Base-by-base conservation (phyloP, 176 grass and related monocot species). In the Guadua angustifolia region DNA sequence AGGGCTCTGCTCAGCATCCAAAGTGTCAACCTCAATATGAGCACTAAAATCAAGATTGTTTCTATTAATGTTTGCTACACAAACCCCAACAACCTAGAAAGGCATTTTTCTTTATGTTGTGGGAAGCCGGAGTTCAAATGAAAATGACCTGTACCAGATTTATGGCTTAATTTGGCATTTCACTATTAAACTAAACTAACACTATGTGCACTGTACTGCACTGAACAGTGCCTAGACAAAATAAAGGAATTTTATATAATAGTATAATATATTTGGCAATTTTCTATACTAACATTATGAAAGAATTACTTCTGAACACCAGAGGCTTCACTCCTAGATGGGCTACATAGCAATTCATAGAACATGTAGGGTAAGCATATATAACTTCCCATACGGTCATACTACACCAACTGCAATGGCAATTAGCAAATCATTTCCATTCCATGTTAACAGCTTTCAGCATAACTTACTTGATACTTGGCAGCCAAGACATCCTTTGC, bases 381-480 rank as follows among this genome's bases (percentile, higher is more conserved):
- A 70, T 22, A 72, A 22, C 12, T 83, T 78, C 15, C 35, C 8
- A 16, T 29, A 29, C 29, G 1, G 29, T 29, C 29, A 29, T 33
- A 52, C 59, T 60, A 68, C 21, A 80, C 35, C 57, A 61, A 59
- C 11, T 7, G 9, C 52, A 52, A 67, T 75, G 44, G 21, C 21
- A 64, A 63, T 59, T 77, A 82, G 67, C 55, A 64, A 53, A 62
- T 50, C 16, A 60, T 78, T 71, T 61, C 6, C 8, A 42, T 43
- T 64, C 32, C 75, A 73, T 88, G 29, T 67, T 66, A 39, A 66
- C 57, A 58, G n/a, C 29, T 53, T 86, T 50, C 49, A 76, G 70
- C n/a, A 52, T 40, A 78, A 88, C 90, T 89, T 91, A 98, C 95
- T 93, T 93, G 93, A 75, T 98, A 95, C 71, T 98, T 95, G 74